Conservation (phyloP, 129 eudicot species). For the Flaveria brownii region DNA sequence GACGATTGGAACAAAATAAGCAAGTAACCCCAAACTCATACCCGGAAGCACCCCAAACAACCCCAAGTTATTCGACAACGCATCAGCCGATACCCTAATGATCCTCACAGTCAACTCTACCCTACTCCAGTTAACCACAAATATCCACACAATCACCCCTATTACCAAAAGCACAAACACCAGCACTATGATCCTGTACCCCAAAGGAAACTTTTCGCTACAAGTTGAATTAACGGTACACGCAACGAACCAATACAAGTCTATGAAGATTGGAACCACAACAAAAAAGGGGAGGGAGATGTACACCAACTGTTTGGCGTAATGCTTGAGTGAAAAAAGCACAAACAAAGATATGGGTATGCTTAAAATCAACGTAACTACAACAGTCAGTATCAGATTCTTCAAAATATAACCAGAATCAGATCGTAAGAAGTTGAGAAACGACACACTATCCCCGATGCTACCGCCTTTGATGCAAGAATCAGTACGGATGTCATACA, state of each 20-base stretch:
- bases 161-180: conserved; percentile 69
- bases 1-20: conserved; percentile 69
- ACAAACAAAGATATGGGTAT: conserved; percentile 59
- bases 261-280: conserved; percentile 59
- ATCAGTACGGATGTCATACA: conserved; percentile 48
- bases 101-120: conserved; percentile 80
- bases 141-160: conserved; percentile 85
- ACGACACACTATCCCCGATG: not conserved
- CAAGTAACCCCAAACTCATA: conserved; percentile 57
- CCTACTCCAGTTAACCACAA: conserved; percentile 78
- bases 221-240: conserved; percentile 75
- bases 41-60: conserved; percentile 75
- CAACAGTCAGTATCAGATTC: conserved; percentile 65
- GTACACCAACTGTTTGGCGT: conserved; percentile 86
- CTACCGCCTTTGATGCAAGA: conserved; percentile 44
- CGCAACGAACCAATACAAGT: conserved; percentile 91
- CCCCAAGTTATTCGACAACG: conserved; percentile 68
- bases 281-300: conserved; percentile 68
- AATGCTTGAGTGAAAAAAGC: conserved; percentile 73
- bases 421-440: conserved; percentile 9
- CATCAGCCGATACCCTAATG: conserved; percentile 78
- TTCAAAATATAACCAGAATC: conserved; percentile 40
- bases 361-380: conserved; percentile 71
- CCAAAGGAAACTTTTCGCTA: conserved; percentile 58
- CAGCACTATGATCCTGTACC: conserved; percentile 67